phyloP scores from a whole-genome alignment of 1,284 basidiomycete species.

The Paramarasmius palmivorus region DNA sequence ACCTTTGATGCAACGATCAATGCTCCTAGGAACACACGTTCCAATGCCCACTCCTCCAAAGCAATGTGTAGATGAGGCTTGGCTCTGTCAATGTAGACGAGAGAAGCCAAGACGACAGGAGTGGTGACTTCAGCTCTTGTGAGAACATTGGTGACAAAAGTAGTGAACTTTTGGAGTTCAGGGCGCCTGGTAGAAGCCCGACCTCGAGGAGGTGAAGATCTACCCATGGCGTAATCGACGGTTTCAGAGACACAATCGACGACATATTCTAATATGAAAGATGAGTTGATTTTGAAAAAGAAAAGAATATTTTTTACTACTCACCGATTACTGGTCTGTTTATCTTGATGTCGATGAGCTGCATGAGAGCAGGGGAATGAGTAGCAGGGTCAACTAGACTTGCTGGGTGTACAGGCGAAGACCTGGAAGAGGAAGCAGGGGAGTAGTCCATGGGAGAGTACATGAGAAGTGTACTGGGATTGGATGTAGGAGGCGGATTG shows the following conservation, averaged over 20 bases:
- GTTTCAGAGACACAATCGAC: slow-evolving; percentile 67
- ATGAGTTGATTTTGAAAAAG: slow-evolving; percentile 13
- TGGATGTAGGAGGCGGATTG: background rate
- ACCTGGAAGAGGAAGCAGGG: background rate
- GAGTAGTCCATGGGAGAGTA: background rate
- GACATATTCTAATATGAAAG: slow-evolving; percentile 52
- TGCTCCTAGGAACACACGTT: slow-evolving; percentile 74
- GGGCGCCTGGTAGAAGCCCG: slow-evolving; percentile 46
- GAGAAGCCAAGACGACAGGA: slow-evolving; percentile 60
- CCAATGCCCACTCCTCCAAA: slow-evolving; percentile 76
- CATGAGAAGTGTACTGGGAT: background rate
- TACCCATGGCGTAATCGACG: slow-evolving; percentile 70
- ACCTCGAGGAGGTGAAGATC: slow-evolving; percentile 49
- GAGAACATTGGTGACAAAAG: slow-evolving; percentile 66
- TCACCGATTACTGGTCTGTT: slow-evolving; percentile 59
- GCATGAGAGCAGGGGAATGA: slow-evolving; percentile 62
- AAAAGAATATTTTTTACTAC: slow-evolving; percentile 24
- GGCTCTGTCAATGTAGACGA: slow-evolving; percentile 72
- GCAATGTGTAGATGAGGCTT: slow-evolving; percentile 74
- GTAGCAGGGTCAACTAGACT: slow-evolving; percentile 60
- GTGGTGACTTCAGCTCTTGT: slow-evolving; percentile 67
- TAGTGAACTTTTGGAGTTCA: slow-evolving; percentile 54
- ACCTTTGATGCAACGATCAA: slow-evolving; percentile 75
- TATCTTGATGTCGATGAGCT: slow-evolving; percentile 64
- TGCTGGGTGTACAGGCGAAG: slow-evolving; percentile 53